Conservation (phyloP, 2,329 filamentous ascomycete species). For the Hypoxylon sp. region DNA sequence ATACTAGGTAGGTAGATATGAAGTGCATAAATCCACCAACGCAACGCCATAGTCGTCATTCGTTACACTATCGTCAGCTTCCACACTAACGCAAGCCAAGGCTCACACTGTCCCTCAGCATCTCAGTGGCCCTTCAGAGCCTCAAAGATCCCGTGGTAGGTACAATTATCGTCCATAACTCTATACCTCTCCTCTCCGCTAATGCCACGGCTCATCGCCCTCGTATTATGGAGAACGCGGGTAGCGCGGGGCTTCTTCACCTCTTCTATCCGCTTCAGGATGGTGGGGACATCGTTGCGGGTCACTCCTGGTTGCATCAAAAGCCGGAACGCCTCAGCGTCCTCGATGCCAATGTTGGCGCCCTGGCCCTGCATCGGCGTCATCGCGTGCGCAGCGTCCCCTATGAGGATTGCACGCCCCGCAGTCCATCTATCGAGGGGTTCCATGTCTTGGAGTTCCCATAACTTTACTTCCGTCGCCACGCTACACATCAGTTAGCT, state of each 20-base stretch:
- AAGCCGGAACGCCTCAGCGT: constrained; percentile 47
- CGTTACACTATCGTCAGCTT: constrained; percentile 8
- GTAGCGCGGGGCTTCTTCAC: constrained; percentile 41
- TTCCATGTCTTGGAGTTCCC: constrained; percentile 50
- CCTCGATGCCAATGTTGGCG: constrained; percentile 47
- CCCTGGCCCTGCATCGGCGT: constrained; percentile 49
- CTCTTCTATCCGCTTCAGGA: constrained; percentile 43
- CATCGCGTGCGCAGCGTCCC: constrained; percentile 50
- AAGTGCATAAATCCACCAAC: constrained; percentile 3
- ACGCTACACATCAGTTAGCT: constrained; percentile 32
- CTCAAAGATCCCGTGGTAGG: constrained; percentile 47
- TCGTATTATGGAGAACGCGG: constrained; percentile 43
- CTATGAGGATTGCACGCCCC: constrained; percentile 48
- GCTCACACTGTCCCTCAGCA: neutral
- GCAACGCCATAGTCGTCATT: constrained; percentile 20
- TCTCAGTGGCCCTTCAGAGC: constrained; percentile 22
- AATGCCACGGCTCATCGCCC: constrained; percentile 31
- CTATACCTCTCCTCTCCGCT: constrained; percentile 37
- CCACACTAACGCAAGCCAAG: neutral
- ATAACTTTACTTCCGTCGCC: constrained; percentile 46
- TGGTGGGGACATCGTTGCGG: constrained; percentile 37
- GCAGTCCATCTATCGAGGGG: constrained; percentile 45
- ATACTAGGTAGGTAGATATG: constrained; percentile 15
- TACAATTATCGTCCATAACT: constrained; percentile 38
- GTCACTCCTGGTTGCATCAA: constrained; percentile 43